phyloP scores from a whole-genome alignment of 257 asterid genomes.

The Solanum piurae region DNA sequence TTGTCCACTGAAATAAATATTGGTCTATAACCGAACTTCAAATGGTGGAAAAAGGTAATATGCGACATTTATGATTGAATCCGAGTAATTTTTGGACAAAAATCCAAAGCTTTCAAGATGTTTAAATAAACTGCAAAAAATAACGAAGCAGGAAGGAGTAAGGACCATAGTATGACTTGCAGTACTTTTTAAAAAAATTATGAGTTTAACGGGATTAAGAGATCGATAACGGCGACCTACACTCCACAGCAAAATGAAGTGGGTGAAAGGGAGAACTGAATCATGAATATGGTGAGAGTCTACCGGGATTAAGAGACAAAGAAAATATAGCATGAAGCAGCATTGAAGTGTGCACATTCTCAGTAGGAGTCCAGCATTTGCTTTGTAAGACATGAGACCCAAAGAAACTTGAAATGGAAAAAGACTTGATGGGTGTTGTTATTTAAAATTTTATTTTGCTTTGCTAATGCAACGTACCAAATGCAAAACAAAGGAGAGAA shows the following conservation, averaged over 20 bases:
- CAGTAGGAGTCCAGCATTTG: neutral
- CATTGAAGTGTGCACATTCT: neutral
- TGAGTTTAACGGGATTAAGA: neutral
- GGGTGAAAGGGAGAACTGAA: neutral
- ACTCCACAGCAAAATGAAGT: neutral
- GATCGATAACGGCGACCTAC: neutral
- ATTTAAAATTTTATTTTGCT: neutral
- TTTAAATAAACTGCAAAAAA: neutral
- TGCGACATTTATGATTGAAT: neutral
- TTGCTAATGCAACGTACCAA: neutral
- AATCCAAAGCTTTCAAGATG: neutral
- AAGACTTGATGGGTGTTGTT: neutral
- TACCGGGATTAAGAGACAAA: neutral
- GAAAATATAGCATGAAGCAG: neutral
- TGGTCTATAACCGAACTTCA: neutral
- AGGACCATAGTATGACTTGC: neutral
- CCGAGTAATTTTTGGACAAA: neutral
- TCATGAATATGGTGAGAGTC: neutral
- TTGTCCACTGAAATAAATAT: neutral
- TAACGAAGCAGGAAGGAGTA: neutral
- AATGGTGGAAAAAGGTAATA: neutral
- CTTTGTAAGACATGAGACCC: neutral
- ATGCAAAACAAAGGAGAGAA: neutral
- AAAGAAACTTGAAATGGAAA: neutral
- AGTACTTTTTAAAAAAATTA: neutral